Evolutionary conservation across 306 rosid genomes (phyloP).

Genomic region (Sindora glabra): DNA sequence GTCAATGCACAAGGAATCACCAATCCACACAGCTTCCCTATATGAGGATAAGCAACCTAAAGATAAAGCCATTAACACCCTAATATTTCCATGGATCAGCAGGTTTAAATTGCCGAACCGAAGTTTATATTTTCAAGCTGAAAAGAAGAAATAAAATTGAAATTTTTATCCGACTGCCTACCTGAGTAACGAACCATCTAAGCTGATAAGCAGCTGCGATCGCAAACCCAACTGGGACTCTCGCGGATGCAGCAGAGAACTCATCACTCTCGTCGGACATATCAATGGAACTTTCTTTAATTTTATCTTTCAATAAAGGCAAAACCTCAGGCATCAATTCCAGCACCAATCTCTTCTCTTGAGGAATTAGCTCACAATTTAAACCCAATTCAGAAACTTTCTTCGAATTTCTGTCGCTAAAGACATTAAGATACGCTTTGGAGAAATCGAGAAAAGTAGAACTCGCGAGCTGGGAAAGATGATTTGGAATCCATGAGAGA

Average conservation of each 20-base stretch:
- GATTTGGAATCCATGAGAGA: conserved; percentile 63
- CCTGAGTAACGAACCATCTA: conserved; percentile 92
- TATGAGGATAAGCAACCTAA: conserved; percentile 72
- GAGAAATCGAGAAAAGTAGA: conserved; percentile 45
- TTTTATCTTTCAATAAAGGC: conserved; percentile 52
- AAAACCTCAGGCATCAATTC: conserved; percentile 62
- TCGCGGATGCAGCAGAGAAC: conserved; percentile 73
- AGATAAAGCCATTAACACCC: conserved; percentile 3
- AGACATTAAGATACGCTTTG: conserved; percentile 21
- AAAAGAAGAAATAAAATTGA: not conserved
- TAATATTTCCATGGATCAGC: conserved; percentile 4
- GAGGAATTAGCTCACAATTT: conserved; percentile 21
- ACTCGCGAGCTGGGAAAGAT: conserved; percentile 39
- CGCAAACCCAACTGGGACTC: conserved; percentile 67
- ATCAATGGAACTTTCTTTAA: conserved; percentile 72
- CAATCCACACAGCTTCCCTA: conserved; percentile 59
- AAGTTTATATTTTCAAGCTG: not conserved
- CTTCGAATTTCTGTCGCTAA: conserved; percentile 15
- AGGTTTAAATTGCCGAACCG: not conserved
- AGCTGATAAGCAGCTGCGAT: conserved; percentile 72
- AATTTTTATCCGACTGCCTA: conserved; percentile 1
- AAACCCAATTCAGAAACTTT: conserved; percentile 40
- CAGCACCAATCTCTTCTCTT: conserved; percentile 47
- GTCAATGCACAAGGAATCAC: conserved; percentile 87
- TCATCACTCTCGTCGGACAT: conserved; percentile 51